These are phyloP conservation scores for Penicillium dipodomyicola DNA, from an alignment of 495 filamentous ascomycete genomes.

Conservation along the genomic window DNA sequence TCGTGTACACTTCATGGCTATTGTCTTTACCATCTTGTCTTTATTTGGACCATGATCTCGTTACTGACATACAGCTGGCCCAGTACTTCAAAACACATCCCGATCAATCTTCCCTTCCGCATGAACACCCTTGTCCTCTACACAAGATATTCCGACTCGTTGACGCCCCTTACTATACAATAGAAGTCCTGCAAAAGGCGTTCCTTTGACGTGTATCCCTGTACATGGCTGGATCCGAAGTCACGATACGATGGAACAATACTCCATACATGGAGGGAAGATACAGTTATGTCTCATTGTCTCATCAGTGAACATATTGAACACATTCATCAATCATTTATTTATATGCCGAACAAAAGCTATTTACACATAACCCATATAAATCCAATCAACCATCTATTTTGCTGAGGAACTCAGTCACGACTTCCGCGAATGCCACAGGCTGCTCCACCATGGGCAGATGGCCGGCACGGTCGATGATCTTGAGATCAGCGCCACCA, in stretches of 20 bases:
- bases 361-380: constrained; percentile 3
- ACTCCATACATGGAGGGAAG: neutral
- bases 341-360: neutral
- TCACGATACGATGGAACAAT: neutral
- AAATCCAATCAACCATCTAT: constrained; percentile 24
- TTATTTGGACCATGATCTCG: neutral
- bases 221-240: neutral
- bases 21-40: neutral
- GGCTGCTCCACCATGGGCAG: constrained; percentile 81
- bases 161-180: neutral
- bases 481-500: constrained; percentile 52
- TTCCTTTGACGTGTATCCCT: neutral
- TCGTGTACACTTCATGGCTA: neutral
- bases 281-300: neutral
- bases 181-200: neutral
- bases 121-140: too few species aligned
- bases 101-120: too few species aligned
- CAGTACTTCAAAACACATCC: neutral
- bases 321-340: constrained; percentile 4
- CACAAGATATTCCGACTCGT: neutral
- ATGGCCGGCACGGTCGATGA: constrained; percentile 69
- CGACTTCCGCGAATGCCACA: constrained; percentile 58
- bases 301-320: neutral
- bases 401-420: constrained; percentile 51
- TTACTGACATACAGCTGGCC: neutral